Conservation (phyloP, 129 eudicot genomes). For the Apium graveolens region DNA sequence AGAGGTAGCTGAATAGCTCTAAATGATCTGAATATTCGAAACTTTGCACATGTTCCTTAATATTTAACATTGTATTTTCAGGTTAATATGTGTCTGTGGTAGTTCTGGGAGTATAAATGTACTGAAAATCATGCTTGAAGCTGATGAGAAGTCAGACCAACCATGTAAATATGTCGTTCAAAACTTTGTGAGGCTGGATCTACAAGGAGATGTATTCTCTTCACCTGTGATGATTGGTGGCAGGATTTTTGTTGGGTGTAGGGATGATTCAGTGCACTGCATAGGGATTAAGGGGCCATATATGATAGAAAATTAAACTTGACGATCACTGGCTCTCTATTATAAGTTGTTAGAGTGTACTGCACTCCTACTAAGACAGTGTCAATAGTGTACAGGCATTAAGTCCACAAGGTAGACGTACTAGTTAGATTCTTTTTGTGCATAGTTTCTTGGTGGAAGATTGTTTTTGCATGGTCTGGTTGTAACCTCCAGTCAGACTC, state of each 20-base stretch:
- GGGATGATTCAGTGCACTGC: conserved; percentile 76
- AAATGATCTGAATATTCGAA: neutral
- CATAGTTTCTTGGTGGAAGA: neutral
- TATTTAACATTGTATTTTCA: conserved; percentile 22
- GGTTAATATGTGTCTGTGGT: conserved; percentile 67
- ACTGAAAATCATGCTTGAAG: conserved; percentile 29
- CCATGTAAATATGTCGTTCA: conserved; percentile 20
- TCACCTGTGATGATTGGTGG: conserved; percentile 91
- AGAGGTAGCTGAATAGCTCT: conserved; percentile 29
- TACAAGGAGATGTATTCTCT: conserved; percentile 78
- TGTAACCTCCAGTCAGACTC: neutral
- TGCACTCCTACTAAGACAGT: neutral
- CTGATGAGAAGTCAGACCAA: conserved; percentile 14
- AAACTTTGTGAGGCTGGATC: conserved; percentile 55
- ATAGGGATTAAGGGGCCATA: conserved; percentile 23
- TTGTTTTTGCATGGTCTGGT: neutral
- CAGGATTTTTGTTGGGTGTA: conserved; percentile 71
- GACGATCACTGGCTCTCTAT: neutral
- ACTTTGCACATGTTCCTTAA: neutral
- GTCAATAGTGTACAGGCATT: neutral
- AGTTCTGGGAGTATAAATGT: conserved; percentile 66
- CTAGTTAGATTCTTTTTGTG: neutral
- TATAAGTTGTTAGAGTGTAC: neutral
- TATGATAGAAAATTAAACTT: neutral
- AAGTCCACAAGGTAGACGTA: neutral